These are phyloP conservation scores for Chlorophyllum brunneum DNA, from an alignment of 768 basidiomycete genomes.

Conservation along the genomic window DNA sequence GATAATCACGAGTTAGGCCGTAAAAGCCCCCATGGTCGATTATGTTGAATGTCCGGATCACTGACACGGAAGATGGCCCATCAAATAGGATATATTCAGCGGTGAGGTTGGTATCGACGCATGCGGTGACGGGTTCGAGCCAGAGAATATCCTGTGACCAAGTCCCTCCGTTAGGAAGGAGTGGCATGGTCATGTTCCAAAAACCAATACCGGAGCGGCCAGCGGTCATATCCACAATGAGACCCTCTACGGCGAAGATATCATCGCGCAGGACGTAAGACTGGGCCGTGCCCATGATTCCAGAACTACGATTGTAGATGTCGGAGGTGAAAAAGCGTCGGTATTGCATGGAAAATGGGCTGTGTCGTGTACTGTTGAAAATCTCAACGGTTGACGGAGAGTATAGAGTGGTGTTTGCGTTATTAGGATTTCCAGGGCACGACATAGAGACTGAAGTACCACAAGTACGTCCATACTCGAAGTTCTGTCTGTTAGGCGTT, in stretches of 20 bases:
- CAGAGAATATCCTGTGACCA: slow-evolving; percentile 22
- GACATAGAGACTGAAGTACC: slow-evolving; percentile 13
- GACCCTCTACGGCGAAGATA: slow-evolving; percentile 17
- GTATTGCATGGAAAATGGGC: slow-evolving; percentile 21
- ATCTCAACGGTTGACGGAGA: slow-evolving; percentile 11
- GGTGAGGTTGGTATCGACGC: slow-evolving; percentile 21
- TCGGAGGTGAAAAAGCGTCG: slow-evolving; percentile 13
- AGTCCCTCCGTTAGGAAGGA: slow-evolving; percentile 1
- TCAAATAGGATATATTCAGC: slow-evolving; percentile 13
- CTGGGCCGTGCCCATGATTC: neutral
- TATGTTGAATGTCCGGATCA: slow-evolving; percentile 11
- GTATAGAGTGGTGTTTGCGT: slow-evolving; percentile 15
- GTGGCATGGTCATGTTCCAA: slow-evolving; percentile 4
- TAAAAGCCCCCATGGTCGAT: slow-evolving; percentile 17
- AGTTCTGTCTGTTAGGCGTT: slow-evolving; percentile 14
- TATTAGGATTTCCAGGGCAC: slow-evolving; percentile 18
- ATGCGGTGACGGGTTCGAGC: slow-evolving; percentile 20
- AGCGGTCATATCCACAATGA: slow-evolving; percentile 17
- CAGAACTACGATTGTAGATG: slow-evolving; percentile 2
- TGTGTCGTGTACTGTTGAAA: slow-evolving; percentile 19
- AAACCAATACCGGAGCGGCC: slow-evolving; percentile 11
- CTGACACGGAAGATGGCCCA: neutral
- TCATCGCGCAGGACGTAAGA: slow-evolving; percentile 16
- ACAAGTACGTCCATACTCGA: slow-evolving; percentile 18
- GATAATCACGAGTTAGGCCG: slow-evolving; percentile 13